Percentiles rank a stretch among this genome's conserved stretches.
phyloP scores from a whole-genome alignment of 352 stramenopile genomes.

The Phytophthora palmivora region DNA sequence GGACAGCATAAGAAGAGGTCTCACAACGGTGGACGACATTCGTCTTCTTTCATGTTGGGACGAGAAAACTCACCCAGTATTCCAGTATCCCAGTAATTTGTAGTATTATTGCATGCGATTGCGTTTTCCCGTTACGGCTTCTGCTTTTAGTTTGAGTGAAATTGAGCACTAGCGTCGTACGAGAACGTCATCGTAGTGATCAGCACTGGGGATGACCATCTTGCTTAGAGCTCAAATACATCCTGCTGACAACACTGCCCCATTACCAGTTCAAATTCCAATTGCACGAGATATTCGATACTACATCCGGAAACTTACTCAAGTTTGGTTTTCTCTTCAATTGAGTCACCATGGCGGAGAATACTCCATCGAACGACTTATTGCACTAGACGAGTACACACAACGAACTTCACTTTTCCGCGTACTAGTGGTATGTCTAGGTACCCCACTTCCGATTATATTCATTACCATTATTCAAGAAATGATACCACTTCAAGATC shows the following conservation, averaged over 20 bases:
- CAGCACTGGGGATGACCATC: too few relatives aligned
- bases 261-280: neutral
- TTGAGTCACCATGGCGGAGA: conserved; percentile 22
- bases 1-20: neutral
- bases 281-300: neutral
- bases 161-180: too few relatives aligned
- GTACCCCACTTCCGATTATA: conserved; percentile 8
- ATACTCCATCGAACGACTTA: conserved; percentile 41
- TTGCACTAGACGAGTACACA: conserved; percentile 34
- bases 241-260: neutral
- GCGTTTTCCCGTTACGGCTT: too few relatives aligned
- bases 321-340: conserved; percentile 15
- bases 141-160: too few relatives aligned
- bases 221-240: too few relatives aligned
- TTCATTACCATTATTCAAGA: conserved; percentile 3
- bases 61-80: neutral
- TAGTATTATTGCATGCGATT: too few relatives aligned
- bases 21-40: neutral
- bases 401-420: conserved; percentile 1
- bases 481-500: conserved; percentile 11
- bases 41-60: neutral
- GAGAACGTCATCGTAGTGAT: too few relatives aligned
- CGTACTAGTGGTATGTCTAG: conserved; percentile 5
- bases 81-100: too few relatives aligned
- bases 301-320: neutral